phyloP scores from a whole-genome alignment of 2,329 filamentous ascomycete species.

The Ophiocordyceps unilateralis region DNA sequence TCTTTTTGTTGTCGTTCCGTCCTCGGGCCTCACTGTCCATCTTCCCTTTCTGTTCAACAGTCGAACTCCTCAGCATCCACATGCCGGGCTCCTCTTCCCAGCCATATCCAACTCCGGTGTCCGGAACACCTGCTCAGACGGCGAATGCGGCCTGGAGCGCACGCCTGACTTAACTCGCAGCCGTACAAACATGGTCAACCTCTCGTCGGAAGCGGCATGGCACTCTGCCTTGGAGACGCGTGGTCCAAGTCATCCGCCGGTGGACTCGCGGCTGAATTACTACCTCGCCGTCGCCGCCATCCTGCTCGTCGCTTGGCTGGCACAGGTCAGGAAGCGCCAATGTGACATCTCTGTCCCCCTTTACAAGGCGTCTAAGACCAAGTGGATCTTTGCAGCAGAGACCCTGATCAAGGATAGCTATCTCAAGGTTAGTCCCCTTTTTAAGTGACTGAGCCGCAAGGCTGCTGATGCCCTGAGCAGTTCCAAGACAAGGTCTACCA shows the following conservation, averaged over 20 bases:
- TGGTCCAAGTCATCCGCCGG: neutral
- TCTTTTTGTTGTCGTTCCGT: neutral
- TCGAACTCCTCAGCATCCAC: slow-evolving; percentile 7
- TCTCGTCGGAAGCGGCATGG: neutral
- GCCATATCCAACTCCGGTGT: neutral
- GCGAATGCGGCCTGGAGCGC: slow-evolving; percentile 1
- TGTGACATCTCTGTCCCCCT: slow-evolving; percentile 20
- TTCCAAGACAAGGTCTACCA: slow-evolving; percentile 32
- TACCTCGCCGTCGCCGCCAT: slow-evolving; percentile 21
- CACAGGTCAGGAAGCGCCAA: slow-evolving; percentile 15
- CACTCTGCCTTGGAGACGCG: neutral
- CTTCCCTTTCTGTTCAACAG: neutral
- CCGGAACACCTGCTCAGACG: neutral
- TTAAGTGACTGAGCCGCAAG: neutral
- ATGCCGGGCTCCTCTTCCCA: slow-evolving; percentile 1
- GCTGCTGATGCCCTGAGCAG: slow-evolving; percentile 12
- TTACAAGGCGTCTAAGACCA: slow-evolving; percentile 29
- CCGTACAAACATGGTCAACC: neutral
- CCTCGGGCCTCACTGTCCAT: neutral
- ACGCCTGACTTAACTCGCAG: neutral
- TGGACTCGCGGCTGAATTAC: slow-evolving; percentile 15
- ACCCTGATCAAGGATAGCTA: slow-evolving; percentile 30
- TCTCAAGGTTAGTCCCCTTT: slow-evolving; percentile 18
- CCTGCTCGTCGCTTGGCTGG: slow-evolving; percentile 20
- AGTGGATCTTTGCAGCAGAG: slow-evolving; percentile 34